Evolutionary conservation across 23 red algal species (phyloP), one percentile per base, ranked within the genome.

Genomic region (Agarophyton chilense): DNA sequence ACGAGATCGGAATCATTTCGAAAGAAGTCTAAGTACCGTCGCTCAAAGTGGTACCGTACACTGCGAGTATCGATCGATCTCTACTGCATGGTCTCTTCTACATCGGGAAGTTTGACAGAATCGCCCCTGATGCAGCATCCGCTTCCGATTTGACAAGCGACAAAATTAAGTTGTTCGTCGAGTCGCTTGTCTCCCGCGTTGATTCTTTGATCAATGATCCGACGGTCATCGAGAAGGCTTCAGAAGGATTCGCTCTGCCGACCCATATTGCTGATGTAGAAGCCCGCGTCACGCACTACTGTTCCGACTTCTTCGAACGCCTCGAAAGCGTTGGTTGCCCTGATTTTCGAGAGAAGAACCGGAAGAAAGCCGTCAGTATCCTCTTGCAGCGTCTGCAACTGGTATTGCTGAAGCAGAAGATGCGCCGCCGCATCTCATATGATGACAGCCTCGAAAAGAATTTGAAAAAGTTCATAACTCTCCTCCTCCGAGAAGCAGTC

Each of bases 241-340:
- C 14, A 10, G 10, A 6, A 10, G 58, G 81, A 19, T 85, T 85
- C 42, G 0, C 57, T 1, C 0, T 85, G 81, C 81, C 33, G 10
- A 85, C 58, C 11, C 0, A 85, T 10, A 85, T 85, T 29, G 11
- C 35, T 17, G 42, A 85, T 14, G 56, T 55, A 41, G 81, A 68
- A 16, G 81, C 58, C 0, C 54, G 81, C 25, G 42, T 85, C 10
- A 85, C 21, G 10, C 19, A 10, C 0, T 85, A 42, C 57, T 85
- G 81, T 25, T 7, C 77, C 19, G 77, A 81, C 31, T 81, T 81
- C 45, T 81, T 81, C 49, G 77, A 81, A 81, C 77, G 77, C 13
- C 41, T 87, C 5, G 82, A 73, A 49, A 51, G 31, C 12, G 63
- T 73, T 72, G 82, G 82, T 26, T 87, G 61, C 17, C 11, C 60